phyloP scores from a whole-genome alignment of 768 basidiomycete genomes.

The Symmetrospora coprosmae region DNA sequence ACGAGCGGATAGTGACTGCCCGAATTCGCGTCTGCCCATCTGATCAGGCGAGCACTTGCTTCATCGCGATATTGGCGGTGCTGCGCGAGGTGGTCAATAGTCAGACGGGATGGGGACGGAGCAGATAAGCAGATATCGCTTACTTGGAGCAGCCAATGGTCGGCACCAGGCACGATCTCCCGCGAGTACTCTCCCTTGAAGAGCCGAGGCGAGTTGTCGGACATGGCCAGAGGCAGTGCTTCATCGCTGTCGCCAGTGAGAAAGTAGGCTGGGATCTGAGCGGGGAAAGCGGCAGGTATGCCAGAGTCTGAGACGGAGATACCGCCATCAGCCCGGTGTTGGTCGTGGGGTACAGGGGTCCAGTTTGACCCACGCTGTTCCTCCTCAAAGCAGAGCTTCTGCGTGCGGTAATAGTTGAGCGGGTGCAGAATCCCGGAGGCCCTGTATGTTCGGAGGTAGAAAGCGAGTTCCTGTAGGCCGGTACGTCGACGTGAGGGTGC shows the following conservation, averaged over 20 bases:
- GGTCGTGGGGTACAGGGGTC: not conserved
- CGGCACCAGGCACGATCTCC: not conserved
- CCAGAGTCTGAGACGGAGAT: not conserved
- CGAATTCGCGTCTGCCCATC: no score
- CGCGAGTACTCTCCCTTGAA: conserved; percentile 1
- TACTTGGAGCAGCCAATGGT: conserved; percentile 16
- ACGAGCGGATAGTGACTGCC: no score
- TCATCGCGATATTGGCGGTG: no score
- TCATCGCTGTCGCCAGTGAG: conserved; percentile 2
- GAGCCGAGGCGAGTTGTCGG: not conserved
- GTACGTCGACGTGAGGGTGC: no score
- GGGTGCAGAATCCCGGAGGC: not conserved
- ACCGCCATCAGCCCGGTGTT: not conserved
- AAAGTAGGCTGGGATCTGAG: not conserved
- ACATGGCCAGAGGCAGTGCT: conserved; percentile 13
- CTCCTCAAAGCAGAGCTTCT: not conserved
- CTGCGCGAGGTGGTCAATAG: no score
- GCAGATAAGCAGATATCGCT: no score
- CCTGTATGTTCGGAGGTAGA: not conserved
- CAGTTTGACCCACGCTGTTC: not conserved
- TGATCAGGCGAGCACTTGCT: no score
- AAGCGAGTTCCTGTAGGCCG: no score
- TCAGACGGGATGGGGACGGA: no score
- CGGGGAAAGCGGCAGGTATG: not conserved
- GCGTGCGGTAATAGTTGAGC: conserved; percentile 1